Conservation (phyloP, 148 eudicot species). For the Rhododendron henanense region DNA sequence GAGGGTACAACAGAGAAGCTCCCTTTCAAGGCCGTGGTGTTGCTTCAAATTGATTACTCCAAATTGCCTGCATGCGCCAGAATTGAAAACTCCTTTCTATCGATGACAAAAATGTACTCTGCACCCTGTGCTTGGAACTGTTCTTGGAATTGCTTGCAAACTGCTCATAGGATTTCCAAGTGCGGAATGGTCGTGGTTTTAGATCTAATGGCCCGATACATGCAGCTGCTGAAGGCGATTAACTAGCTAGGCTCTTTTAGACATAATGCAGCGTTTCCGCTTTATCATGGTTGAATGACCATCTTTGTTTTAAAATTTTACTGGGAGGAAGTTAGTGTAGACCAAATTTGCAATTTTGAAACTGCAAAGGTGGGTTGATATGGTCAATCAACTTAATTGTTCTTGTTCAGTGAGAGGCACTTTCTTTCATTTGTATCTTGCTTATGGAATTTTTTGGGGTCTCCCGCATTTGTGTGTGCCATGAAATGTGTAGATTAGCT, state of each 20-base stretch:
- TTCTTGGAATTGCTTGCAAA: not conserved
- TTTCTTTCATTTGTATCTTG: not conserved
- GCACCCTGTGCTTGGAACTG: not conserved
- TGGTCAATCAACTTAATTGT: not conserved
- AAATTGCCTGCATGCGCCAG: not conserved
- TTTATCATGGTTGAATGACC: constrained; percentile 3
- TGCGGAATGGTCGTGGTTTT: constrained; percentile 56
- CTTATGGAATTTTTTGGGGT: not conserved
- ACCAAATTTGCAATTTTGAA: constrained; percentile 34
- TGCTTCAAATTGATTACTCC: not conserved
- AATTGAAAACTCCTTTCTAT: not conserved
- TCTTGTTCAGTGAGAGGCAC: not conserved
- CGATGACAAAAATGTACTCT: not conserved
- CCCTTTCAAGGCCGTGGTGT: constrained; percentile 49
- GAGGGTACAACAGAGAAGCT: constrained; percentile 46
- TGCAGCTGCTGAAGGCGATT: constrained; percentile 45
- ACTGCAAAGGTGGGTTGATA: constrained; percentile 1
- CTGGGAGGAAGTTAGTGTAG: constrained; percentile 36
- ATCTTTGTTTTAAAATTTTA: constrained; percentile 25
- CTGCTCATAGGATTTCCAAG: not conserved
- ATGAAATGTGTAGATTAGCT: not conserved
- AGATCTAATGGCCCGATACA: constrained; percentile 59
- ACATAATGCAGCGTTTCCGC: not conserved
- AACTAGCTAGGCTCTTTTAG: constrained; percentile 1
- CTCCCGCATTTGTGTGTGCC: not conserved